Base-by-base conservation (phyloP, 805 yeast genomes). In the Metschnikowia dekortorum region DNA sequence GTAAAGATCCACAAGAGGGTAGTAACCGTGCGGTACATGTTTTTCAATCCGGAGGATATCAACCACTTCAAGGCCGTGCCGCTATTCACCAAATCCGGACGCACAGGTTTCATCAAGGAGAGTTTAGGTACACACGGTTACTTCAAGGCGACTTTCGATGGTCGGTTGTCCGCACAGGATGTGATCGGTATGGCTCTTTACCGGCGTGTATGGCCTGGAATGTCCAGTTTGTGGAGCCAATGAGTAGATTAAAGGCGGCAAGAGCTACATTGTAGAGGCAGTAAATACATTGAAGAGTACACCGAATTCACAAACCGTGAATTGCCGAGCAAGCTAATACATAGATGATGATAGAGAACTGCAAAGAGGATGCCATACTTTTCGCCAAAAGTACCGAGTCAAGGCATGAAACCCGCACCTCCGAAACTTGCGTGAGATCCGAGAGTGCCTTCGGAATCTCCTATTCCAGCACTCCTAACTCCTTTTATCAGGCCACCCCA, bases 111-210 rank as follows among this genome's bases (percentile, higher is more conserved):
- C 68, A 92, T 95, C 66, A 92, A 89, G 69, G 97, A 92, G 67
- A 82, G 91, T 64, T 77, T 94, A 74, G 99, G 99, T 71, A 94
- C 99, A 1, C 99, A 94, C 66, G 99, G 99, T 55, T 89, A 92
- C 74, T 91, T 86, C 81, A 94, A 94, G 73, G 96, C 97, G 26
- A 86, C 87, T 8, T 94, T 94, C 61, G 97, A 94, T 65, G 92
- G 91, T 52, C 88, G 85, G 62, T 74, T 95, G 61, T 83, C 87
- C 47, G 86, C 97, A 0, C 97, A 91, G 70, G 99, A 94, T 69
- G 84, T 88, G 11, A 83, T 94, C 44, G 97, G 89, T 22, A 89
- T 94, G 97, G 83, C 96, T 31, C 70, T 94, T 59, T 94, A 87
- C 74, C 92, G 89, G 72, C 83, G 99, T 62, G 86, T 86, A 54